Evolutionary conservation across 768 basidiomycete genomes (phyloP), one percentile per base, ranked within the genome.

Genomic region (Naganishia antarctica): DNA sequence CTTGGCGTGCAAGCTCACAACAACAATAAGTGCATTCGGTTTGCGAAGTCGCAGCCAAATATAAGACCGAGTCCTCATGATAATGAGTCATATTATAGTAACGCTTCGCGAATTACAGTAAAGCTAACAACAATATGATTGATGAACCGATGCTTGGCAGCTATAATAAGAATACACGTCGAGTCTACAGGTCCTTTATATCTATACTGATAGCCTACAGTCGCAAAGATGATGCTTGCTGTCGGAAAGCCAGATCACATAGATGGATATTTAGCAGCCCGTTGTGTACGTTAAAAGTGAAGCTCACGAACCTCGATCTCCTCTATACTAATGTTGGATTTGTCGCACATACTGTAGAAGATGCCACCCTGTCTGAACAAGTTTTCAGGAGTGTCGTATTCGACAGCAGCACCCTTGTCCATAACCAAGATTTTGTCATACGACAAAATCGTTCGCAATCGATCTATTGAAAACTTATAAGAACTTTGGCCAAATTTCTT

Each of bases 351-450:
- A 49, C 85, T 84, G 41, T 84, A 82, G 81, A 93, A 93, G 68
- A 90, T 86, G 1, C 89, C 85, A 57, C 83, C 80, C 3, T 79
- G 65, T 7, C 75, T 79, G 76, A 84, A 91, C 18, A 93, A 76
- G 45, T 81, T 82, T 26, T 81, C 78, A 0, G 91, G 90, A 2
- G 87, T 86, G 74, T 91, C 90, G 71, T 89, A 88, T 82, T 93
- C 91, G 65, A 84, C 86, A 62, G 92, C 87, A 61, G 80, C 78
- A 0, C 91, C 91, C 1, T 85, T 85, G 70, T 90, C 86, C 74
- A 94, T 84, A 18, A 93, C 91, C 70, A 90, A 86, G 34, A 96
- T 89, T 43, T 89, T 82, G 76, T 97, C 90, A 71, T 92, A 93
- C 13, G 84, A 82, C 66, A 92, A 85, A 70, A 94, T 91, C 1